Conservation (phyloP, 768 basidiomycete genomes). For the Leccinum obscurum region DNA sequence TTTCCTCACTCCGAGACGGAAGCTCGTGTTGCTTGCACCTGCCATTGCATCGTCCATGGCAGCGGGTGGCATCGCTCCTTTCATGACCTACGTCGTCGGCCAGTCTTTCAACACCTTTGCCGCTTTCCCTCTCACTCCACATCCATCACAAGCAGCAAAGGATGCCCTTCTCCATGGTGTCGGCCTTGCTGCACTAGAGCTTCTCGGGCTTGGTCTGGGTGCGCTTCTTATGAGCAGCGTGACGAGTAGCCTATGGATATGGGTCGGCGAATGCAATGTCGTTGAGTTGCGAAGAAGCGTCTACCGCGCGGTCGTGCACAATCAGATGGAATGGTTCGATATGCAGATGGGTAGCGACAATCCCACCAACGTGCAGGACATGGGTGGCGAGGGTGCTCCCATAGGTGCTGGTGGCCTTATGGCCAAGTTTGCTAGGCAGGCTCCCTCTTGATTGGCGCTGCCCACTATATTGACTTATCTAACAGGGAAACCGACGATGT, state of each 20-base stretch:
- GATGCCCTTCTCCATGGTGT: conserved; percentile 54
- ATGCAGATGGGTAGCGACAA: conserved; percentile 64
- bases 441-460: neutral
- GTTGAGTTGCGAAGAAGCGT: conserved; percentile 65
- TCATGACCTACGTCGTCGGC: conserved; percentile 84
- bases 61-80: conserved; percentile 74
- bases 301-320: conserved; percentile 62
- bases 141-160: conserved; percentile 44
- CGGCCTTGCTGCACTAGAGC: conserved; percentile 61
- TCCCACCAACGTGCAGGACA: conserved; percentile 37
- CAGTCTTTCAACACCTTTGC: conserved; percentile 75
- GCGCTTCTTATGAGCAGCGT: conserved; percentile 72
- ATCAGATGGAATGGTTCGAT: conserved; percentile 93
- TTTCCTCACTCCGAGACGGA: conserved; percentile 56
- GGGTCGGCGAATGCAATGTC: conserved; percentile 80
- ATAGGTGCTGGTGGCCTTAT: conserved; percentile 88
- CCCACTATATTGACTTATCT: conserved; percentile 9
- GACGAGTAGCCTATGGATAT: conserved; percentile 82
- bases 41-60: conserved; percentile 60
- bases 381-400: conserved; percentile 44
- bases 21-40: conserved; percentile 59
- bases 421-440: conserved; percentile 86
- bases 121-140: conserved; percentile 45
- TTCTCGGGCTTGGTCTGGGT: conserved; percentile 64
- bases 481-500: conserved; percentile 93